Base-by-base conservation (phyloP, 495 filamentous ascomycete genomes). In the Bombardia bombarda region DNA sequence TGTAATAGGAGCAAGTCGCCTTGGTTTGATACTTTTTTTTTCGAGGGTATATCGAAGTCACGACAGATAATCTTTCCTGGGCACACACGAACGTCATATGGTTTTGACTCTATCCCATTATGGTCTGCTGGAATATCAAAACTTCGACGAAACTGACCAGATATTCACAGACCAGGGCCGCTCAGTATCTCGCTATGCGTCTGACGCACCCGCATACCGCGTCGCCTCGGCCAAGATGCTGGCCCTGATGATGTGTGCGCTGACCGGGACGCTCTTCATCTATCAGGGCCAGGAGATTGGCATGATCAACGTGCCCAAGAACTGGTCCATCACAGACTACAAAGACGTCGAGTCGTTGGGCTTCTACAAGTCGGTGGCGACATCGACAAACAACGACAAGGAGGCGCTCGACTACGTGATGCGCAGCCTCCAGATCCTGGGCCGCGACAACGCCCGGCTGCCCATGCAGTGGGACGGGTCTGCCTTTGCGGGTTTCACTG, bases 231-330 rank as follows among this genome's bases (percentile, higher is more conserved):
- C 26, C 2, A 2, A 7, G 26, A 71, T 86, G 70, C 60, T 87
- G 18, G 39, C 53, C 9, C 34, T 64, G 32, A 50, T 60, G 58
- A 41, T 23, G 63, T 67, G 39, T 3, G 55, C 80, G 19, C 59
- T 83, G 45, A 74, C 73, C 2, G 85, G 85, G 1, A 86, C 84
- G 0, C 67, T 83, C 1, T 89, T 84, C 54, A 53, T 87, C 6
- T 87, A 84, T 47, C 83, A 89, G 50, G 85, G 85, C 8, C 81
- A 90, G 51, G 84, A 90, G 50, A 60, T 89, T 13, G 85, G 82
- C 1, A 86, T 87, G 78, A 69, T 72, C 24, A 87, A 89, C 53
- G 73, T 84, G 19, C 82, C 85, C 0, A 46, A 52, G 4, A 50
- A 66, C n/a, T 87, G 83, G 84, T 62, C 57, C 0, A 79, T 85